A percentile compares a stretch with the other conserved stretches of the same genome.
Evolutionary conservation across 1,284 basidiomycete species (phyloP).

Genomic region (Boletus subluridellus): DNA sequence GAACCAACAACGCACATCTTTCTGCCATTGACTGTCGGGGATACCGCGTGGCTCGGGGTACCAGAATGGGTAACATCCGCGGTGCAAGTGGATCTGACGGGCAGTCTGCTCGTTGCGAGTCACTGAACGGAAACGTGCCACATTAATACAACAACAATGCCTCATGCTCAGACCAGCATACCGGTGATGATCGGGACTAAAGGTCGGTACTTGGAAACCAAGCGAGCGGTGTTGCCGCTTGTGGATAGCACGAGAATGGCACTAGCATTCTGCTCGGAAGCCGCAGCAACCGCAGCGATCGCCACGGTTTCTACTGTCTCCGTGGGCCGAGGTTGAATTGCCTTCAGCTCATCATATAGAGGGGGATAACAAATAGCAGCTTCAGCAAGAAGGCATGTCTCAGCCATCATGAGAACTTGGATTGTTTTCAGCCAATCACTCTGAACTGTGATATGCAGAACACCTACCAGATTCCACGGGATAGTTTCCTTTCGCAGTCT

Average conservation of each 20-base stretch:
- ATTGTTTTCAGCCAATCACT: slow-evolving; percentile 13
- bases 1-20: slow-evolving; percentile 64
- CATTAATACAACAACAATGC: not conserved
- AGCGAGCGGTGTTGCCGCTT: slow-evolving; percentile 92
- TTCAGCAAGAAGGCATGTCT: slow-evolving; percentile 94
- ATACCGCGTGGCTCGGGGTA: slow-evolving; percentile 92
- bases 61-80: slow-evolving; percentile 97
- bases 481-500: slow-evolving; percentile 95
- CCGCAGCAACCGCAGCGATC: slow-evolving; percentile 89
- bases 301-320: slow-evolving; percentile 92
- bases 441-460: not conserved
- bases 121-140: slow-evolving; percentile 47
- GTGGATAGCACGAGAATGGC: slow-evolving; percentile 97
- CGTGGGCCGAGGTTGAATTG: slow-evolving; percentile 79
- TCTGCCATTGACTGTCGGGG: slow-evolving; percentile 91
- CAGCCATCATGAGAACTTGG: slow-evolving; percentile 95
- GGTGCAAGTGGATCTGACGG: slow-evolving; percentile 94
- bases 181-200: slow-evolving; percentile 91
- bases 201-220: slow-evolving; percentile 97
- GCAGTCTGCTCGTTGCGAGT: slow-evolving; percentile 95
- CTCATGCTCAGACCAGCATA: slow-evolving; percentile 35
- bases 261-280: slow-evolving; percentile 90
- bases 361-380: slow-evolving; percentile 90
- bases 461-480: slow-evolving; percentile 84
- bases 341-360: slow-evolving; percentile 84